Percentiles rank a stretch among this genome's conserved stretches.
Evolutionary conservation across 768 basidiomycete genomes (phyloP).

Genomic region (Lactarius tabidus): DNA sequence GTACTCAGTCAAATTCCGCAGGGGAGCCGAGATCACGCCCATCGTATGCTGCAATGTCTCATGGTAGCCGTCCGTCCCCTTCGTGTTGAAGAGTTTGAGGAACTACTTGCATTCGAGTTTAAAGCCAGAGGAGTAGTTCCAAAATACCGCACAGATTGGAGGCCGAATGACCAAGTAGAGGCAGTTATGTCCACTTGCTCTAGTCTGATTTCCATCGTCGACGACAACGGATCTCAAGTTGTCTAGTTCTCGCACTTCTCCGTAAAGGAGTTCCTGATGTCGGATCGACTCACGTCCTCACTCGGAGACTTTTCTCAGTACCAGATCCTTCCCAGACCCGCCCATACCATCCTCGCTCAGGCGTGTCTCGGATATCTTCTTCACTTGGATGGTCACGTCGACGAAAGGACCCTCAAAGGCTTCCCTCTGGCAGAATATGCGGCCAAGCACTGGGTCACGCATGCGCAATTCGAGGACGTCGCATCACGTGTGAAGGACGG

Average conservation of each 20-base stretch:
- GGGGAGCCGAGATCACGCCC: neutral
- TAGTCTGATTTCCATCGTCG: neutral
- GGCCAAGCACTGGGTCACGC: neutral
- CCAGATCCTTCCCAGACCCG: neutral
- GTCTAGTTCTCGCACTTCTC: neutral
- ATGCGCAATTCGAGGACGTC: neutral
- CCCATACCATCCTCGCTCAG: neutral
- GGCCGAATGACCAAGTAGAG: neutral
- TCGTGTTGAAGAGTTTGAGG: neutral
- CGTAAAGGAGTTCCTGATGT: neutral
- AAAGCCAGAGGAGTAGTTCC: neutral
- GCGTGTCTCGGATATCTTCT: neutral
- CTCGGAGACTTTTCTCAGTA: neutral
- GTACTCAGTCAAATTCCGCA: neutral
- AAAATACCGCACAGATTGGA: neutral
- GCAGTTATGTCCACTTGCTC: neutral
- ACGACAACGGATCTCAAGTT: neutral
- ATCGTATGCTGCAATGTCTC: neutral
- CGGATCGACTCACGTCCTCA: neutral
- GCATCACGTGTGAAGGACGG: neutral
- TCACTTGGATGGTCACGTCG: too few relatives aligned
- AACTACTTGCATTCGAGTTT: neutral
- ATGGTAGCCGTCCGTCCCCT: neutral
- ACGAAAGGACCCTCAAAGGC: neutral
- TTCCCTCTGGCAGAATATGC: neutral